A percentile compares a stretch with the other conserved stretches of the same genome.
Conservation (phyloP, 2,329 filamentous ascomycete species). For the Colletotrichum sojae region DNA sequence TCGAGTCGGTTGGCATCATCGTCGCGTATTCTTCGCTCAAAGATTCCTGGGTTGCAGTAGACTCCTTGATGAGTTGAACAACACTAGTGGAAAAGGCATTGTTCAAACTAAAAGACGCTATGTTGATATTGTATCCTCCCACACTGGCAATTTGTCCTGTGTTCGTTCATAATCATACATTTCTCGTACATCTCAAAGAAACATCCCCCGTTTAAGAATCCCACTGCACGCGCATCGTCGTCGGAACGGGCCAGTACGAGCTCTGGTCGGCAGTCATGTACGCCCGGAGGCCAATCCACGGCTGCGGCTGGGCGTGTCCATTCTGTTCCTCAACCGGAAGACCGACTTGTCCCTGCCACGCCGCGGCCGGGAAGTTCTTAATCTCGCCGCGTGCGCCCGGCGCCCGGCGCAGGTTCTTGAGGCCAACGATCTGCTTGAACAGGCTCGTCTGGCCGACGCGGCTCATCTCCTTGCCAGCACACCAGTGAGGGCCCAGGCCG, state of each 20-base stretch:
- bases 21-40: too few species aligned
- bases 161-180: slow-evolving; percentile 4
- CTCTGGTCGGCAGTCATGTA: slow-evolving; percentile 47
- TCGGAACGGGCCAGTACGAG: slow-evolving; percentile 44
- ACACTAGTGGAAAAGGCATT: too few species aligned
- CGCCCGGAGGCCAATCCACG: slow-evolving; percentile 43
- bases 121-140: too few species aligned
- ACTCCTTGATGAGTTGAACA: too few species aligned
- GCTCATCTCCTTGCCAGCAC: slow-evolving; percentile 53
- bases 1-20: too few species aligned
- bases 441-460: slow-evolving; percentile 43
- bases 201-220: slow-evolving; percentile 33
- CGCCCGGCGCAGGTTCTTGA: slow-evolving; percentile 44
- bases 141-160: not conserved
- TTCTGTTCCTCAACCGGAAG: slow-evolving; percentile 30
- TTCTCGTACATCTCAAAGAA: slow-evolving; percentile 7
- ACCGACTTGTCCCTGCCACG: slow-evolving; percentile 44
- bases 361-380: slow-evolving; percentile 42
- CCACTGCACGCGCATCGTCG: slow-evolving; percentile 45
- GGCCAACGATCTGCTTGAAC: slow-evolving; percentile 45
- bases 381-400: slow-evolving; percentile 44
- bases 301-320: slow-evolving; percentile 15
- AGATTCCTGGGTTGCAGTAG: too few species aligned
- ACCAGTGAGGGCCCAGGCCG: slow-evolving; percentile 65
- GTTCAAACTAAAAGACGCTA: too few species aligned